A percentile compares a stretch with the other conserved stretches of the same genome.
Conservation (phyloP, 768 basidiomycete species). For the Amanita fuliginea region DNA sequence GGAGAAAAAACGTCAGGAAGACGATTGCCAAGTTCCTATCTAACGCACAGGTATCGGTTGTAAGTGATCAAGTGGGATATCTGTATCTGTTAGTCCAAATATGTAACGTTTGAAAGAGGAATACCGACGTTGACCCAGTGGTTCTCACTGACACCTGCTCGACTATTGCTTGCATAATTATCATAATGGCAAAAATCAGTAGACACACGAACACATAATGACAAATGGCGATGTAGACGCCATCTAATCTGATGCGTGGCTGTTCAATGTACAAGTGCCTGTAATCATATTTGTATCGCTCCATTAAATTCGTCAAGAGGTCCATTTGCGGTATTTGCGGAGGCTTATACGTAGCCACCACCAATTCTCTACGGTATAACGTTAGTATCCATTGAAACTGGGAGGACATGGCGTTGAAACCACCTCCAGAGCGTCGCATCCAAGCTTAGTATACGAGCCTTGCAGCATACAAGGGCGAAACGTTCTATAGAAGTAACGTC, state of each 20-base stretch:
- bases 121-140: slow-evolving; percentile 73
- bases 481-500: slow-evolving; percentile 64
- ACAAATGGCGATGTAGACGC: slow-evolving; percentile 86
- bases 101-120: not conserved
- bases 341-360: slow-evolving; percentile 53
- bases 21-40: not conserved
- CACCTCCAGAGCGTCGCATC: slow-evolving; percentile 73
- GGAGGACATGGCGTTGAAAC: slow-evolving; percentile 9
- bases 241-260: slow-evolving; percentile 76
- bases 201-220: slow-evolving; percentile 59
- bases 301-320: slow-evolving; percentile 35
- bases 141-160: slow-evolving; percentile 71
- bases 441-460: slow-evolving; percentile 61
- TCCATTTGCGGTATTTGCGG: slow-evolving; percentile 59
- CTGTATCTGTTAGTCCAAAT: slow-evolving; percentile 23
- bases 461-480: slow-evolving; percentile 65
- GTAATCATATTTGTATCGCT: slow-evolving; percentile 50
- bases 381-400: not conserved
- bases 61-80: slow-evolving; percentile 83
- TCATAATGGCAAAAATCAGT: slow-evolving; percentile 3
- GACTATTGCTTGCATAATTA: slow-evolving; percentile 25
- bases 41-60: slow-evolving; percentile 74
- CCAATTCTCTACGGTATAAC: slow-evolving; percentile 41
- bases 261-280: slow-evolving; percentile 75
- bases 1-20: not conserved